Evolutionary conservation across 2,329 filamentous ascomycete genomes (phyloP).

Genomic region (Emydomyces testavorans): DNA sequence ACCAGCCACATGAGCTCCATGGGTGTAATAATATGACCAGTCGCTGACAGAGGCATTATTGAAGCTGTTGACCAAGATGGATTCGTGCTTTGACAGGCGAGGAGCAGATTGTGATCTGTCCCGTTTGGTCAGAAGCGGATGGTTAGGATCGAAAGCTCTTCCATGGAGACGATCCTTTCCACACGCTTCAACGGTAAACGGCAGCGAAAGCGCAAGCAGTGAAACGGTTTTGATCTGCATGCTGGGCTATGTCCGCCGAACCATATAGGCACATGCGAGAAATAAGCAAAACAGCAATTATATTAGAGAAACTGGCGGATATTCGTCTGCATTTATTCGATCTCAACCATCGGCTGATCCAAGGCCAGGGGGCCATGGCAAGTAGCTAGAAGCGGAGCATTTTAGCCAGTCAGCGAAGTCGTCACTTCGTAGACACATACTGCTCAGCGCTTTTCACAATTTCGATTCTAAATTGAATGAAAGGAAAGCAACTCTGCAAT

Average conservation of each 20-base stretch:
- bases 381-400: neutral
- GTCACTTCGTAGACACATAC: too few relatives aligned
- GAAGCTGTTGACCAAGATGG: slow-evolving; percentile 22
- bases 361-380: neutral
- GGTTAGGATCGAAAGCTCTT: slow-evolving; percentile 12
- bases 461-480: neutral
- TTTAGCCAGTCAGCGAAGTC: neutral
- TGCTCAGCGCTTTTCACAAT: too few relatives aligned
- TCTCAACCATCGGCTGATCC: neutral
- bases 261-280: too few relatives aligned
- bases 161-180: slow-evolving; percentile 6
- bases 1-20: slow-evolving; percentile 25
- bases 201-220: slow-evolving; percentile 14
- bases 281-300: too few relatives aligned
- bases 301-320: too few relatives aligned
- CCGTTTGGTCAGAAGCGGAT: slow-evolving; percentile 17
- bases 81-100: slow-evolving; percentile 21
- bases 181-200: slow-evolving; percentile 16
- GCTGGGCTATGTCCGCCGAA: slow-evolving; percentile 9
- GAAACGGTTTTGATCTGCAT: slow-evolving; percentile 13
- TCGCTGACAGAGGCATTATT: slow-evolving; percentile 21
- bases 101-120: slow-evolving; percentile 19
- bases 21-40: slow-evolving; percentile 25
- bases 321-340: slow-evolving; percentile 4
- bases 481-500: neutral